Base-by-base conservation (phyloP, 495 filamentous ascomycete genomes). In the Chaetomidium leptoderma region DNA sequence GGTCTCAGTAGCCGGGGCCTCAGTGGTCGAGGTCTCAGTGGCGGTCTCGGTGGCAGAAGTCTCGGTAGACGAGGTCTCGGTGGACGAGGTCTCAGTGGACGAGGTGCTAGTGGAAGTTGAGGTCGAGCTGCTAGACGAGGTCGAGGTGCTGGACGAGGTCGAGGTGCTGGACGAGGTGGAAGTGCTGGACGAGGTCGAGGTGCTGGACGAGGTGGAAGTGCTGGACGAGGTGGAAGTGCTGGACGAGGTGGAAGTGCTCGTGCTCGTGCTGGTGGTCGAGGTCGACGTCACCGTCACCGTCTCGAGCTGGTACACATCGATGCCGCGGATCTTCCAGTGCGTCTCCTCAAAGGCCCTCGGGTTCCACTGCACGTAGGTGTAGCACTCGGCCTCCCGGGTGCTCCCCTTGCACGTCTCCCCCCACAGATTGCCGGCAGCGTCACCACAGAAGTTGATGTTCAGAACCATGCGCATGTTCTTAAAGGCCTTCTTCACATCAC, bases 301-400 rank as follows among this genome's bases (percentile, higher is more conserved):
- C 55, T 60, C 42, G 13, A 63, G 61, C 59, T 72, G 49, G 61
- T 70, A 75, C 29, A 72, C 80, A 51, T 85, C 81, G 64, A 89
- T 83, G 57, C 79, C 72, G 76, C 70, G 65, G 55, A 78, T 45
- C 66, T 71, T 63, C 70, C 82, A 87, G 71, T 82, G 87, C 11
- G 79, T 72, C 29, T 83, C 63, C 39, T 70, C 56, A 61, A 83
- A 90, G 27, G 71, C 77, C 6, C 60, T 55, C 2, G 83, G 82
- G 62, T 87, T 79, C 36, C 79, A 64, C 14, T 75, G 73, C 39
- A 89, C 86, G 62, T 81, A 88, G 26, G 76, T 72, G 44, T 70
- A 63, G 66, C 87, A 90, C 53, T 78, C 53, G 0, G 6, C 16
- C 21, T 36, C 59, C 33, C 53, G 48, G 27, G 66, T 69, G 44